Evolutionary conservation across 768 basidiomycete genomes (phyloP).

Genomic region (Favolaschia claudopus): DNA sequence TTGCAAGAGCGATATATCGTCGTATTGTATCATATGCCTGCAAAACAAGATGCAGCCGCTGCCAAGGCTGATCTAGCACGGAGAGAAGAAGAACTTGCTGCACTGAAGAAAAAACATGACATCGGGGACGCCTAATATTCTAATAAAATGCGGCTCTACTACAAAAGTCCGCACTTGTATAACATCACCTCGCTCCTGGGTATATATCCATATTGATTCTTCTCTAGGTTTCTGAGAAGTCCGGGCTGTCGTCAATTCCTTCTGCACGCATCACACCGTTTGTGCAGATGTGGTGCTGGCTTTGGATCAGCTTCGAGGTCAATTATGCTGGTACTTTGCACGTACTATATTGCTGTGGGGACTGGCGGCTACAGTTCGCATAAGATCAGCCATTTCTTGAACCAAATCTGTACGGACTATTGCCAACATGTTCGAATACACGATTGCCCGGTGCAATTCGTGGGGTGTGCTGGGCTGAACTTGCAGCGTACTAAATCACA

Average conservation of each 20-base stretch:
- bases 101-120: constrained; percentile 86
- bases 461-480: constrained; percentile 67
- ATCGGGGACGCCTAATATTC: constrained; percentile 73
- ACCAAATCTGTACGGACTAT: constrained; percentile 55
- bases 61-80: constrained; percentile 92
- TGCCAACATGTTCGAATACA: constrained; percentile 73
- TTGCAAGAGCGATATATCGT: constrained; percentile 98
- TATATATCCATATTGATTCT: constrained; percentile 24
- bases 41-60: constrained; percentile 94
- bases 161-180: constrained; percentile 10
- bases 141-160: constrained; percentile 30
- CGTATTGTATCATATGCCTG: constrained; percentile 96
- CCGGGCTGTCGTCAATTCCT: constrained; percentile 8
- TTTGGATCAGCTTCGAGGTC: constrained; percentile 21
- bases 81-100: constrained; percentile 88
- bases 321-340: constrained; percentile 9
- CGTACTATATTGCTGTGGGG: constrained; percentile 71
- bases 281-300: constrained; percentile 66
- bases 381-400: constrained; percentile 9
- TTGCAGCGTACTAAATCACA: constrained; percentile 67
- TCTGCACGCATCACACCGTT: constrained; percentile 61
- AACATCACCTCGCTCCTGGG: too few relatives aligned
- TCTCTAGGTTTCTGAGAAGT: constrained; percentile 10
- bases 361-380: constrained; percentile 56
- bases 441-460: constrained; percentile 53